Percentiles rank a stretch among this genome's conserved stretches.
Conservation (phyloP, 345 rosid species). For the Excoecaria cochinchinensis region DNA sequence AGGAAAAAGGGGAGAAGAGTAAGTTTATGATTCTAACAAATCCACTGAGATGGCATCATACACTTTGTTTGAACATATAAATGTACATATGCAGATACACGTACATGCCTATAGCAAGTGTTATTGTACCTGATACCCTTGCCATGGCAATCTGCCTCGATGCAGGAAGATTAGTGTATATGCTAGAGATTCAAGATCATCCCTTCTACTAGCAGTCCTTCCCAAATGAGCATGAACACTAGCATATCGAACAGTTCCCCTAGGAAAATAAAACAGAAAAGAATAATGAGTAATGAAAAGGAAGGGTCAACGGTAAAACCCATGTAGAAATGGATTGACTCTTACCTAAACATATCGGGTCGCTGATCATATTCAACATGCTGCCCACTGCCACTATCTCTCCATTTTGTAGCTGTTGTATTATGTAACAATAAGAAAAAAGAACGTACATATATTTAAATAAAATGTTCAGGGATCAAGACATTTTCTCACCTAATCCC, state of each 20-base stretch:
- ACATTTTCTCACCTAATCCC: constrained; percentile 35
- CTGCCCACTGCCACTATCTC: constrained; percentile 26
- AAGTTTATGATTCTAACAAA: background rate
- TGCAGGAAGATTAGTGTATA: constrained; percentile 36
- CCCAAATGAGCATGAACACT: constrained; percentile 41
- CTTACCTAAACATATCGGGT: constrained; percentile 39
- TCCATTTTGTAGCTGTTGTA: constrained; percentile 38
- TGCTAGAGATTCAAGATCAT: constrained; percentile 39
- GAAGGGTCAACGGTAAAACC: background rate
- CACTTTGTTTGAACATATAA: background rate
- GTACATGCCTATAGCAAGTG: background rate
- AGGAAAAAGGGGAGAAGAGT: background rate
- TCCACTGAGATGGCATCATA: background rate
- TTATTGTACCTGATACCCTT: constrained; percentile 32
- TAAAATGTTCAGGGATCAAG: background rate
- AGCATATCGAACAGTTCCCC: constrained; percentile 41
- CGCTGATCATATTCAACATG: constrained; percentile 39
- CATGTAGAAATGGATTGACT: background rate
- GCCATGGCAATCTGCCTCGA: constrained; percentile 42
- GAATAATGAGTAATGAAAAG: background rate
- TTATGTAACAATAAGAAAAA: constrained; percentile 13
- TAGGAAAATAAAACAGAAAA: background rate
- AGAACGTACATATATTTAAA: constrained; percentile 12
- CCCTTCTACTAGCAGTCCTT: constrained; percentile 39
- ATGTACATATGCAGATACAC: background rate